Evolutionary conservation across 768 basidiomycete genomes (phyloP).

Genomic region (Calvatia gigantea): DNA sequence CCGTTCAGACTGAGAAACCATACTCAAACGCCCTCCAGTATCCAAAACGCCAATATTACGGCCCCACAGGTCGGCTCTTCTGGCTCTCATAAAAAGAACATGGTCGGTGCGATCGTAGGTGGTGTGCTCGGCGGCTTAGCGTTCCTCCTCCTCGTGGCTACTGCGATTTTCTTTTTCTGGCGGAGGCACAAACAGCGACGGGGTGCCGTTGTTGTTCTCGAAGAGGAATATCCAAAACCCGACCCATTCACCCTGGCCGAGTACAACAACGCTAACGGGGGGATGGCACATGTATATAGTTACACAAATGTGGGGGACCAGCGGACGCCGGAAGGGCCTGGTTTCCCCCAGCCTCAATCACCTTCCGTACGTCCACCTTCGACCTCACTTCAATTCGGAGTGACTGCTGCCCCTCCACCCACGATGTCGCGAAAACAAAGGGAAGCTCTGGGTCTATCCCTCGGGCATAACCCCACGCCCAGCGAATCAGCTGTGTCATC

Average conservation of each 20-base stretch:
- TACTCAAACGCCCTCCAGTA: background rate
- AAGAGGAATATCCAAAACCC: background rate
- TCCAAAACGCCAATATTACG: slow-evolving; percentile 4
- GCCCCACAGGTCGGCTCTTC: background rate
- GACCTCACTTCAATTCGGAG: background rate
- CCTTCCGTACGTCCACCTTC: background rate
- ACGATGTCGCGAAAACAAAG: background rate
- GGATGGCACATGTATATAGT: background rate
- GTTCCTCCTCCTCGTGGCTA: background rate
- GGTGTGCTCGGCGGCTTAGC: slow-evolving; percentile 15
- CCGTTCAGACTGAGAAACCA: background rate
- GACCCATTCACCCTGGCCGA: background rate
- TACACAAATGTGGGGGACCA: background rate
- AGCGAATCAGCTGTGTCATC: background rate
- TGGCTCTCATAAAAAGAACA: background rate
- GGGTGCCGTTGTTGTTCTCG: no score
- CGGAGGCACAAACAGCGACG: background rate
- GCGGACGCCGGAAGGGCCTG: background rate
- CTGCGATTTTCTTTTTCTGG: slow-evolving; percentile 1
- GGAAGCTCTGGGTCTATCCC: background rate
- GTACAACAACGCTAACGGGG: background rate
- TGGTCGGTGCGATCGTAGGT: slow-evolving; percentile 13
- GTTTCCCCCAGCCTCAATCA: background rate
- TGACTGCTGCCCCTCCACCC: background rate
- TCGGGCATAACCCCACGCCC: background rate